These are phyloP conservation scores for Termitomyces sp. DNA, from an alignment of 768 basidiomycete genomes.

Conservation along the genomic window DNA sequence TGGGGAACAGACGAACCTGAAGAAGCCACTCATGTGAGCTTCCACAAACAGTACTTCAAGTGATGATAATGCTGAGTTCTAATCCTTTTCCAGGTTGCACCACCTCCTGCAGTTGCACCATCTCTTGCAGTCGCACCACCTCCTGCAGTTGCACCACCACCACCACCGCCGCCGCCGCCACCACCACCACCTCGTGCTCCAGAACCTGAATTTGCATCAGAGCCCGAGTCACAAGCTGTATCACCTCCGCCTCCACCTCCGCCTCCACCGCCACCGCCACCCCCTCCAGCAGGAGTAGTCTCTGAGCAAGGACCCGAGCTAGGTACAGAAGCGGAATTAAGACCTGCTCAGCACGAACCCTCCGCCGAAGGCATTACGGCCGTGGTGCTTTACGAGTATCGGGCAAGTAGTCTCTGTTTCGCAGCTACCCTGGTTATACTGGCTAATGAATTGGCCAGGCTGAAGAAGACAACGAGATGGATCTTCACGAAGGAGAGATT, in stretches of 20 bases:
- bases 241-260: not conserved
- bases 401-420: slow-evolving; percentile 31
- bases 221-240: slow-evolving; percentile 22
- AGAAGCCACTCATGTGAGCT: slow-evolving; percentile 26
- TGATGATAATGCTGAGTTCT: slow-evolving; percentile 5
- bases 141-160: slow-evolving; percentile 21
- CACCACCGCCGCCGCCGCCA: slow-evolving; percentile 31
- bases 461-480: slow-evolving; percentile 84
- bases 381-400: slow-evolving; percentile 77
- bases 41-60: not conserved
- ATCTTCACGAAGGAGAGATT: slow-evolving; percentile 72
- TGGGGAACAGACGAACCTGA: slow-evolving; percentile 25
- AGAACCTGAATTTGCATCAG: slow-evolving; percentile 34
- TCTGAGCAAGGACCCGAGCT: slow-evolving; percentile 7
- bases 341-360: slow-evolving; percentile 23
- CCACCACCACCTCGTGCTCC: slow-evolving; percentile 24
- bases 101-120: too few relatives aligned
- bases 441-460: slow-evolving; percentile 37
- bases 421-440: not conserved
- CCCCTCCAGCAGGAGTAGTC: not conserved
- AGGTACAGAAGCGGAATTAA: slow-evolving; percentile 7
- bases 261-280: not conserved
- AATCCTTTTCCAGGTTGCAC: slow-evolving; percentile 25
- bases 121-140: too few relatives aligned
- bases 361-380: slow-evolving; percentile 50